These are phyloP conservation scores for Globisporangium camurandrum DNA, from an alignment of 352 stramenopile genomes.

Conservation along the genomic window DNA sequence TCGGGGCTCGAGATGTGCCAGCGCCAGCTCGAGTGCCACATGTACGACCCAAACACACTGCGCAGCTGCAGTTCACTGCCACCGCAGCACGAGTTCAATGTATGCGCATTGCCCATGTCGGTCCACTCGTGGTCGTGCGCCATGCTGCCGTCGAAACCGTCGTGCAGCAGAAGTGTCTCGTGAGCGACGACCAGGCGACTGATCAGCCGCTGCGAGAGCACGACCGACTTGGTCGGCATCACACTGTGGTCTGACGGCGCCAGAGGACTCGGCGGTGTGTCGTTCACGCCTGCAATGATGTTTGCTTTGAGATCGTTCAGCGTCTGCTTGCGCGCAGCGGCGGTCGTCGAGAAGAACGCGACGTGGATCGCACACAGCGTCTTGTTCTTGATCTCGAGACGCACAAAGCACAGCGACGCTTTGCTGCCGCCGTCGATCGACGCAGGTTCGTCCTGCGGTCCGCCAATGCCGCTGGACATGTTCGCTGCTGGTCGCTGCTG, in stretches of 20 bases:
- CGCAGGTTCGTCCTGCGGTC: conserved; percentile 5
- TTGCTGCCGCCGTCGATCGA: conserved; percentile 28
- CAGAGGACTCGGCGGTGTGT: conserved; percentile 15
- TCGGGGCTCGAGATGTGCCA: conserved; percentile 62
- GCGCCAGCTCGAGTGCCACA: conserved; percentile 84
- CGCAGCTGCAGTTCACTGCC: conserved; percentile 68
- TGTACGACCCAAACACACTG: conserved; percentile 78
- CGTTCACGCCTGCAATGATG: conserved; percentile 50
- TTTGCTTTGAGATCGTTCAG: conserved; percentile 63
- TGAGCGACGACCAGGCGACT: conserved; percentile 69
- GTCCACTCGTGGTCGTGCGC: conserved; percentile 2
- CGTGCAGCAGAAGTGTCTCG: conserved; percentile 55
- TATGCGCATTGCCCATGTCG: background rate
- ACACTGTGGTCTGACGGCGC: conserved; percentile 2
- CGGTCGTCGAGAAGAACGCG: conserved; percentile 78
- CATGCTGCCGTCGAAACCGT: conserved; percentile 9
- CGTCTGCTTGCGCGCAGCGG: conserved; percentile 52
- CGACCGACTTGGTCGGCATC: conserved; percentile 13
- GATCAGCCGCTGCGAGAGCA: conserved; percentile 75
- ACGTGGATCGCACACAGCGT: conserved; percentile 73
- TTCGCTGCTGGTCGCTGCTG: conserved; percentile 24
- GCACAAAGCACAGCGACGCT: conserved; percentile 73
- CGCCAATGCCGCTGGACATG: background rate
- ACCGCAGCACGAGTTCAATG: conserved; percentile 60
- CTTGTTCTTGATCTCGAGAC: conserved; percentile 74